Evolutionary conservation across 345 rosid species (phyloP).

Genomic region (Anacardium occidentale): DNA sequence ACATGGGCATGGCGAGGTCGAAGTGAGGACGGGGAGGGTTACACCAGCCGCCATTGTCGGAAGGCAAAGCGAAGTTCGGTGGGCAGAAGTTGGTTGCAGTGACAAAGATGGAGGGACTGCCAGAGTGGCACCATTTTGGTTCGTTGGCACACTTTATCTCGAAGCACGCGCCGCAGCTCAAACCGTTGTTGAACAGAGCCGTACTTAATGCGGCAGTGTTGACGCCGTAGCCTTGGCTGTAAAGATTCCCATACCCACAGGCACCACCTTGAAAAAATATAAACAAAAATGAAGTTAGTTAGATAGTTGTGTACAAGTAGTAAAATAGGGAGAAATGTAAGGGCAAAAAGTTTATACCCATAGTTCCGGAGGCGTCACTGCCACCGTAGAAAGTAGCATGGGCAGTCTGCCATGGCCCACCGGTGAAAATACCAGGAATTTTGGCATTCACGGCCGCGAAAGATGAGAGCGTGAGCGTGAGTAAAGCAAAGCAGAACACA

Average conservation of each 20-base stretch:
- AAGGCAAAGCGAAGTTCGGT: constrained; percentile 78
- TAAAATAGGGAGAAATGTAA: background rate
- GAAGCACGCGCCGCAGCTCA: constrained; percentile 92
- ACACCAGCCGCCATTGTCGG: constrained; percentile 96
- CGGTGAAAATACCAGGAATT: constrained; percentile 43
- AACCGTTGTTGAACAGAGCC: constrained; percentile 82
- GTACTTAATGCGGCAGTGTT: constrained; percentile 97
- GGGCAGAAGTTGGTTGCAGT: constrained; percentile 98
- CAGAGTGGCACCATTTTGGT: constrained; percentile 80
- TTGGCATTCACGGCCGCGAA: constrained; percentile 22
- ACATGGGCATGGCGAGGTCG: constrained; percentile 99
- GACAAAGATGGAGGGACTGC: constrained; percentile 71
- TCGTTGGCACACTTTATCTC: constrained; percentile 80
- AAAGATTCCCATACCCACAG: constrained; percentile 92
- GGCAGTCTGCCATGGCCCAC: constrained; percentile 42
- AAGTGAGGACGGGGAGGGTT: constrained; percentile 98
- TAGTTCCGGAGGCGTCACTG: constrained; percentile 61
- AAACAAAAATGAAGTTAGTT: background rate
- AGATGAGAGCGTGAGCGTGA: constrained; percentile 24
- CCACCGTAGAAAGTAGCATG: constrained; percentile 71
- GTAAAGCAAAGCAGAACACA: constrained; percentile 18
- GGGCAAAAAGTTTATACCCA: constrained; percentile 32
- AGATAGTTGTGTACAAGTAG: background rate
- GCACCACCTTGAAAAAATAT: constrained; percentile 69
- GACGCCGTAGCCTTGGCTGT: constrained; percentile 94